These are phyloP conservation scores for Coleophoma eucalyptorum DNA, from an alignment of 2,329 filamentous ascomycete genomes.

Conservation along the genomic window DNA sequence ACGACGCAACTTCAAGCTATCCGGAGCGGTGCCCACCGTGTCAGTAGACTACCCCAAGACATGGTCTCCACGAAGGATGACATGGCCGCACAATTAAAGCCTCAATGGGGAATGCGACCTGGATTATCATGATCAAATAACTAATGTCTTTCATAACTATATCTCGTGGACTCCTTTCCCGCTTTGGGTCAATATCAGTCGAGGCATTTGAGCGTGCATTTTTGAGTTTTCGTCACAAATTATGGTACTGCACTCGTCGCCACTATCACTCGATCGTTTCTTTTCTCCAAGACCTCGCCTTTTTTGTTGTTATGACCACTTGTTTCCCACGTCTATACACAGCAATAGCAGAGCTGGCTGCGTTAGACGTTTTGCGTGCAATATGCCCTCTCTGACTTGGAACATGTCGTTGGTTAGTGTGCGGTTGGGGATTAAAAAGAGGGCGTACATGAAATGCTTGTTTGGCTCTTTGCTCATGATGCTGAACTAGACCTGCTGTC, in stretches of 20 bases:
- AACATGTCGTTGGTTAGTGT: no score
- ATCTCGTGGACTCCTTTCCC: conserved; percentile 8
- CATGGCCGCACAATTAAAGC: conserved; percentile 40
- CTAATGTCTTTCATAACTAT: conserved; percentile 15
- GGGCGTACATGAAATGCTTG: no score
- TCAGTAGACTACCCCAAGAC: conserved; percentile 62
- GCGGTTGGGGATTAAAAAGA: no score
- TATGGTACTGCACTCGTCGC: neutral
- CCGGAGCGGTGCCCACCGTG: conserved; percentile 64
- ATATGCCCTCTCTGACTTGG: no score
- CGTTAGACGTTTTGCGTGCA: neutral
- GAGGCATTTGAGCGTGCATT: conserved; percentile 26
- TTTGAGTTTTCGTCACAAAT: conserved; percentile 9
- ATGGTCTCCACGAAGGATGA: conserved; percentile 63
- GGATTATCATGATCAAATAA: conserved; percentile 11
- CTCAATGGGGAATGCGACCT: conserved; percentile 31
- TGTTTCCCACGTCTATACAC: neutral
- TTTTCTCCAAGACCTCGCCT: no score
- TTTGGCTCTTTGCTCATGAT: no score
- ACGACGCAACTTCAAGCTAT: conserved; percentile 54
- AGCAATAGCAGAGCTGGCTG: neutral
- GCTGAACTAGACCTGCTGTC: no score
- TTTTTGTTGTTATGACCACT: neutral
- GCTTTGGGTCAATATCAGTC: conserved; percentile 11
- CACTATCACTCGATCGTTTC: no score